Evolutionary conservation across 192 early-diverging fungal genomes (phyloP), one percentile per base, ranked within the genome.

Genomic region (Phlyctochytrium arcticum): DNA sequence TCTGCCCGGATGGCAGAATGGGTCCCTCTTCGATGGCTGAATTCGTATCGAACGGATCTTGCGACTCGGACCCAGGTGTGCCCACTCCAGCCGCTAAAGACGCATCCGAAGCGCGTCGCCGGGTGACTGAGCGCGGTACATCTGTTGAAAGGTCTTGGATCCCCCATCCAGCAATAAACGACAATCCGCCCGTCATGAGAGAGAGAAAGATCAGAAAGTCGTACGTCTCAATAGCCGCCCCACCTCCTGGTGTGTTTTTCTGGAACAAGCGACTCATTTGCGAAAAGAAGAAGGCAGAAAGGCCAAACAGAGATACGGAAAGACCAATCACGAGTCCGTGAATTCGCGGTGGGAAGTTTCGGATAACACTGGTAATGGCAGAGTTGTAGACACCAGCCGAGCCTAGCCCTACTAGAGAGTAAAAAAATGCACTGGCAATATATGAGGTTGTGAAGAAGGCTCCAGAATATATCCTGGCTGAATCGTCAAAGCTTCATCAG

Each of bases 211-310:
- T 17, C 23, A 80, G 70, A 35, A 76, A 76, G 17, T 48, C 26
- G 32, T 35, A 39, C 1, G 57, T 65, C 36, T 79, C 73, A 0
- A 71, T 27, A 0, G 31, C 59, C 5, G 37, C 21, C 44, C 48
- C 61, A 23, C n/a, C 33, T 17, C 31, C 26, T 29, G 35, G 26
- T 0, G 17, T 17, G 5, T 33, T 35, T 2, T 34, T 24, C 26
- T 54, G 31, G 50, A 77, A 73, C 17, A 71, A 12, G 4, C 29
- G 33, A 50, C 60, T 60, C 36, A 75, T 17, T 23, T 60, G 54
- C n/a, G 77, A 66, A 48, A 75, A 79, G 8, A 79, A 24, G 62
- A 75, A 75, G 0, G 73, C 78, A 21, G 71, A 68, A n/a, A 80
- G 66, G 3, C 78, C 78, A 31, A 76, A 65, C 26, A 69, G 64